A percentile compares a stretch with the other conserved stretches of the same genome.
These are phyloP conservation scores for Heliamphora exappendiculata DNA, from an alignment of 148 eudicot genomes.

Conservation along the genomic window DNA sequence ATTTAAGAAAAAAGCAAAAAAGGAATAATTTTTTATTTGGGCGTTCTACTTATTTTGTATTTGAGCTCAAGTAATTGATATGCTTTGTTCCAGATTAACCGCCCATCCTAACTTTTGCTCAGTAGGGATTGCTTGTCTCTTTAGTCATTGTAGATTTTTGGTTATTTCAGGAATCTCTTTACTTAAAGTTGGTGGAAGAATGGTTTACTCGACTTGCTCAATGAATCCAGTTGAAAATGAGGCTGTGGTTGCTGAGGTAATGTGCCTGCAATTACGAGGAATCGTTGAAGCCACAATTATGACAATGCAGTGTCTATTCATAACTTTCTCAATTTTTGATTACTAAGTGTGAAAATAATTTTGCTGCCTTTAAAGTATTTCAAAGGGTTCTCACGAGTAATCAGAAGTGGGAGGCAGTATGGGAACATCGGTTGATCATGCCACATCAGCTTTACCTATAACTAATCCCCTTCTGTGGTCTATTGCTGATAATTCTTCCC, in stretches of 20 bases:
- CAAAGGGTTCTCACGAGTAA: not conserved
- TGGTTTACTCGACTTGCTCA: conserved; percentile 96
- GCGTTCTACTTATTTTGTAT: not conserved
- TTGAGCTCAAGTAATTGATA: not conserved
- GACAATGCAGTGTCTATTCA: not conserved
- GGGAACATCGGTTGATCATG: conserved; percentile 1
- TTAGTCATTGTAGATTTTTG: conserved; percentile 4
- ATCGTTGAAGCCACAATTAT: not conserved
- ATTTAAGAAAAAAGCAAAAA: not conserved
- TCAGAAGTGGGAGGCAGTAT: not conserved
- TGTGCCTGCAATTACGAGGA: not conserved
- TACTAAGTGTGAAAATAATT: not conserved
- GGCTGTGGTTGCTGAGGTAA: conserved; percentile 97
- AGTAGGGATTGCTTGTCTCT: not conserved
- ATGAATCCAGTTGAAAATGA: conserved; percentile 99
- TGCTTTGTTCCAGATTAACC: not conserved
- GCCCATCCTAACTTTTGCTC: not conserved
- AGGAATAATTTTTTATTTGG: not conserved
- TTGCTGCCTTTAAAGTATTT: not conserved
- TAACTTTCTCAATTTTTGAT: not conserved
- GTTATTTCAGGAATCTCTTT: conserved; percentile 56
- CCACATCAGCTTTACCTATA: not conserved
- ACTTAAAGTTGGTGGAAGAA: conserved; percentile 92
- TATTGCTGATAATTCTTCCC: not conserved
- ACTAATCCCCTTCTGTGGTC: not conserved